Conservation (phyloP, 2,329 filamentous ascomycete genomes). For the Calonectria pteridis region DNA sequence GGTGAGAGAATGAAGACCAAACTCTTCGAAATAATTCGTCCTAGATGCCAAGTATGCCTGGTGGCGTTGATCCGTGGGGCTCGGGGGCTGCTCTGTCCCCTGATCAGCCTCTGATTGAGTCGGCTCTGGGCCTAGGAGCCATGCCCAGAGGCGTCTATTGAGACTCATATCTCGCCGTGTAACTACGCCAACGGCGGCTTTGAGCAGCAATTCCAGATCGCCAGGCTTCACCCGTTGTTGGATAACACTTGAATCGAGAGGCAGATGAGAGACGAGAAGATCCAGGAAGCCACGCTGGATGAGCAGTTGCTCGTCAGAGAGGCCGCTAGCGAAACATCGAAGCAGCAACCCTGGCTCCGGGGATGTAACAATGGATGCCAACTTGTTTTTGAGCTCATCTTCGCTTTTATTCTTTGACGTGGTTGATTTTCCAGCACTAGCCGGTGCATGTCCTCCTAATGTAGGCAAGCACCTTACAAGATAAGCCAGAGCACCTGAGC, state of each 20-base stretch:
- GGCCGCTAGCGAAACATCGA: constrained; percentile 90
- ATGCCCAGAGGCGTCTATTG: constrained; percentile 94
- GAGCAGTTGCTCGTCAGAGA: constrained; percentile 87
- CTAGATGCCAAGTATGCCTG: constrained; percentile 65
- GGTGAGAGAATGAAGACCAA: constrained; percentile 81
- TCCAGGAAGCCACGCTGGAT: constrained; percentile 96
- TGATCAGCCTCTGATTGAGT: constrained; percentile 62
- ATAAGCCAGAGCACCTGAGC: constrained; percentile 90
- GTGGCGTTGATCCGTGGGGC: constrained; percentile 57
- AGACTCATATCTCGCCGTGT: constrained; percentile 95
- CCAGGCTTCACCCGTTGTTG: constrained; percentile 78
- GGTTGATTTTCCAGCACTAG: constrained; percentile 24
- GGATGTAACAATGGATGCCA: constrained; percentile 78
- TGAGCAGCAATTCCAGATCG: constrained; percentile 85
- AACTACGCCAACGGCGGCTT: constrained; percentile 88
- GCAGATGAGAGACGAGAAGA: constrained; percentile 89
- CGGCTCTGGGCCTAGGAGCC: constrained; percentile 88
- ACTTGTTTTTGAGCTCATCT: constrained; percentile 58
- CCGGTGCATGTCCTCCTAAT: constrained; percentile 37
- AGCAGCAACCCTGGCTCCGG: constrained; percentile 93
- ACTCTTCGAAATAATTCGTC: constrained; percentile 85
- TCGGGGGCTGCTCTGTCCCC: constrained; percentile 58
- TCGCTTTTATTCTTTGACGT: constrained; percentile 27
- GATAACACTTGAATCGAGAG: constrained; percentile 84
- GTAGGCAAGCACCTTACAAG: constrained; percentile 80